Evolutionary conservation across 2,329 filamentous ascomycete species (phyloP), one percentile per base, ranked within the genome.

Genomic region (Periconia sp.): DNA sequence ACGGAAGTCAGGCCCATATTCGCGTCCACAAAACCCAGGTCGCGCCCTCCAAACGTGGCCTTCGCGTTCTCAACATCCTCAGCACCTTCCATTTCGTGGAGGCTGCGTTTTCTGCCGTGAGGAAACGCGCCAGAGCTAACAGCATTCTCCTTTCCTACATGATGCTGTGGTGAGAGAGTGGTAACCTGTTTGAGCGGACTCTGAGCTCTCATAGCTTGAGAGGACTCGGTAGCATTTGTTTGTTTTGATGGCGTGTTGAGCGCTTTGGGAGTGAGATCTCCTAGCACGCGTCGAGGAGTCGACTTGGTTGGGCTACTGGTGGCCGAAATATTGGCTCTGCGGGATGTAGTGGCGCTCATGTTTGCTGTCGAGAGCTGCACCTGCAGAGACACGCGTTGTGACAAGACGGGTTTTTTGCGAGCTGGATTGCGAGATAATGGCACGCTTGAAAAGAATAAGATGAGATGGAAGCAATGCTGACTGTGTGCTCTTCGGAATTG

Each of bases 161-260:
- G 46, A 6, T 48, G 31, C 13, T 53, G 48, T 11, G 65, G 57
- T 4, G 55, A 56, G 8, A 63, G 49, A 5, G 58, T 54, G 11
- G 54, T 53, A 25, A 57, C 52, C 32, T 68, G 66, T 49, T 69
- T 71, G 28, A 68, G 52, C 36, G 66, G 65, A 50, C 63, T 70
- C n/a, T 58, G 52, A 24, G 55, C 47, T 49, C 53, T 56, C 49
- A 46, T 46, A 42, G 41, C 42, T 47, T 63, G 56, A 34, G 57
- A 53, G 36, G 52, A 30, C 16, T 61, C 55, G 32, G 49, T 24
- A 19, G 31, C 44, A 44, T 45, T 18, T 36, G 46, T 38, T 48
- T 59, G 57, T 47, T 56, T 65, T 17, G 56, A 59, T 15, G 66
- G 55, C 43, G 63, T 62, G 46, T 69, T 70, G 34, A 63, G 54